phyloP scores from a whole-genome alignment of 2,329 filamentous ascomycete genomes.

The Thelonectria blattea region DNA sequence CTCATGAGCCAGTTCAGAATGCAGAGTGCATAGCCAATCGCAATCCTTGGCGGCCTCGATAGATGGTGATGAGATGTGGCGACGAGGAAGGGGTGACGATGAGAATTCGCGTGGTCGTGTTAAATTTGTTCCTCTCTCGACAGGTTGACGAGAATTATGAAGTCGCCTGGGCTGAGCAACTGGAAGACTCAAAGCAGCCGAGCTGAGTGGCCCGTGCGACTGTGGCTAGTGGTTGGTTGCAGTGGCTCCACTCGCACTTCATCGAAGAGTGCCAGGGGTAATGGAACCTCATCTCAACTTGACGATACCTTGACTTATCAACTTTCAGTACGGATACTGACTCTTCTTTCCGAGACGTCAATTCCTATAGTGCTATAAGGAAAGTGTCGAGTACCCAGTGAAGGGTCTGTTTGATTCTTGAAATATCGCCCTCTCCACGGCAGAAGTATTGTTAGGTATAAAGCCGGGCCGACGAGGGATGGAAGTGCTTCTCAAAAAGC shows the following conservation, averaged over 20 bases:
- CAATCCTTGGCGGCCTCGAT: slow-evolving; percentile 6
- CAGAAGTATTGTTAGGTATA: too few species aligned
- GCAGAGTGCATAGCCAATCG: slow-evolving; percentile 38
- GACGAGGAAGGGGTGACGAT: slow-evolving; percentile 16
- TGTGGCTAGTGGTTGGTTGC: slow-evolving; percentile 9
- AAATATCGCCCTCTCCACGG: too few species aligned
- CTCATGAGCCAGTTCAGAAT: slow-evolving; percentile 37
- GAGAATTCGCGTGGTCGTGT: slow-evolving; percentile 26
- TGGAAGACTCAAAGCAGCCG: background rate
- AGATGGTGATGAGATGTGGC: background rate
- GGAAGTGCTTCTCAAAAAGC: too few species aligned
- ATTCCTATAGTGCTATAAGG: too few species aligned
- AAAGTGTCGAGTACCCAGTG: too few species aligned
- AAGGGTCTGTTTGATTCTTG: too few species aligned
- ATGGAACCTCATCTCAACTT: background rate
- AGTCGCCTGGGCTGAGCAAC: background rate
- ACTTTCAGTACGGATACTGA: background rate
- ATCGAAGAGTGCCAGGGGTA: background rate
- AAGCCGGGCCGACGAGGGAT: too few species aligned
- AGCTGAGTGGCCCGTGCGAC: slow-evolving; percentile 16
- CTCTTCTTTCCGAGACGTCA: background rate
- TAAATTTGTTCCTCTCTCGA: slow-evolving; percentile 30
- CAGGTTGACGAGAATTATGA: slow-evolving; percentile 31
- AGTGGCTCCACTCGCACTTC: background rate
- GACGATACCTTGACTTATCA: too few species aligned